Conservation (phyloP, 2,329 filamentous ascomycete species). For the Colletotrichum karsti region DNA sequence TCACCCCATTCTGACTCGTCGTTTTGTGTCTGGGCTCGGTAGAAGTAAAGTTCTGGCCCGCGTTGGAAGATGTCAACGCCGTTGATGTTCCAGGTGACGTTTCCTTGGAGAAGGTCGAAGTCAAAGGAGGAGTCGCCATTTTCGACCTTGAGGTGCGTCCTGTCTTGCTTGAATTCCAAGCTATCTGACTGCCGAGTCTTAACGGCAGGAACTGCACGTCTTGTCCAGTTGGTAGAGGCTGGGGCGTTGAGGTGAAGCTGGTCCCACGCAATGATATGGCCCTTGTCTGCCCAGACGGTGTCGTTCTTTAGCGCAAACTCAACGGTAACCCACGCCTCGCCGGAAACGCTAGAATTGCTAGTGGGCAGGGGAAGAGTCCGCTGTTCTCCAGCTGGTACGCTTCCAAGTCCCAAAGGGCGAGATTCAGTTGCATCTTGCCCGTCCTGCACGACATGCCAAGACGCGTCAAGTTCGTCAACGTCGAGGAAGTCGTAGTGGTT, state of each 20-base stretch:
- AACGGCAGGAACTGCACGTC: neutral
- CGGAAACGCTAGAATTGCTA: neutral
- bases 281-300: slow-evolving; percentile 23
- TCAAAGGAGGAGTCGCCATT: slow-evolving; percentile 14
- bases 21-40: slow-evolving; percentile 30
- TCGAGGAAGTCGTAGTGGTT: slow-evolving; percentile 64
- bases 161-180: neutral
- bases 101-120: slow-evolving; percentile 30
- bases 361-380: neutral
- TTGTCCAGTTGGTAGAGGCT: neutral
- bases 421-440: neutral
- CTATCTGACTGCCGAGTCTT: neutral
- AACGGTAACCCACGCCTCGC: slow-evolving; percentile 25
- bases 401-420: neutral
- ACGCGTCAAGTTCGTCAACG: slow-evolving; percentile 56
- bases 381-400: slow-evolving; percentile 4
- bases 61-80: slow-evolving; percentile 24
- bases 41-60: slow-evolving; percentile 29
- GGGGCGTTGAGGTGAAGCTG: slow-evolving; percentile 26
- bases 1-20: slow-evolving; percentile 21
- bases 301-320: slow-evolving; percentile 23
- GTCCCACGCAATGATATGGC: slow-evolving; percentile 30
- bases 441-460: slow-evolving; percentile 44
- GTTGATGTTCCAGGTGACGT: slow-evolving; percentile 26
- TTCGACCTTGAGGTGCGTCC: slow-evolving; percentile 2